Base-by-base conservation (phyloP, 495 filamentous ascomycete genomes). In the Lepidopterella palustris region DNA sequence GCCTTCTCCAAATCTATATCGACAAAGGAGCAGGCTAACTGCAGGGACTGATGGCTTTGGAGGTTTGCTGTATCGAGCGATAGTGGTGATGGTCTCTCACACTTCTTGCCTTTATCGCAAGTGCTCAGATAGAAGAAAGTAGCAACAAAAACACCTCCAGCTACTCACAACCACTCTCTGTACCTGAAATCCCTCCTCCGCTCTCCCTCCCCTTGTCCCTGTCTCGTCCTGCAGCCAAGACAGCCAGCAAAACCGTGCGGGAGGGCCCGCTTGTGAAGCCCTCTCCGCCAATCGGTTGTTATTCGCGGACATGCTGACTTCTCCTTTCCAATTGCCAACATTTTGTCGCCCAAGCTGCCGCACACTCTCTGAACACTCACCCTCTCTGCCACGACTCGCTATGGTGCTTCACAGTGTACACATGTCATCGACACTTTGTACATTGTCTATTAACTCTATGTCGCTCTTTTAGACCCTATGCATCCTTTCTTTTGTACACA, bases 401-500 rank as follows among this genome's bases (percentile, higher is more conserved):
- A 49, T 51, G 56, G 25, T 58, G 56, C 45, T 52, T 25, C 31
- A 25, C 42, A 25, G 21, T 52, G 56, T 29, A 25, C 26, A 51
- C 56, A n/a, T 27, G 40, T 51, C 40, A 15, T 13, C 25, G 23
- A 20, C 27, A 25, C 27, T 13, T 51, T 49, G 27, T 40, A 58
- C 28, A 32, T 52, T 40, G 25, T 35, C 42, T 18, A 13, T 28
- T n/a, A 25, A 45, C 56, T 21, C 27, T 23, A 64, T 64, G 65
- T 68, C 65, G 55, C 61, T 68, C 65, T 59, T 68, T 68, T 68
- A 64, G 61, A 29, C 39, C 23, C 31, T 40, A 21, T 35, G n/a
- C 45, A 48, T 61, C 45, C 54, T 64, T 68, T 68, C 61, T 64
- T 64, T 68, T 64, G 62, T 68, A 64, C 5, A 64, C 55, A 61